Base-by-base conservation (phyloP, 306 rosid genomes). In the Alnus glutinosa region DNA sequence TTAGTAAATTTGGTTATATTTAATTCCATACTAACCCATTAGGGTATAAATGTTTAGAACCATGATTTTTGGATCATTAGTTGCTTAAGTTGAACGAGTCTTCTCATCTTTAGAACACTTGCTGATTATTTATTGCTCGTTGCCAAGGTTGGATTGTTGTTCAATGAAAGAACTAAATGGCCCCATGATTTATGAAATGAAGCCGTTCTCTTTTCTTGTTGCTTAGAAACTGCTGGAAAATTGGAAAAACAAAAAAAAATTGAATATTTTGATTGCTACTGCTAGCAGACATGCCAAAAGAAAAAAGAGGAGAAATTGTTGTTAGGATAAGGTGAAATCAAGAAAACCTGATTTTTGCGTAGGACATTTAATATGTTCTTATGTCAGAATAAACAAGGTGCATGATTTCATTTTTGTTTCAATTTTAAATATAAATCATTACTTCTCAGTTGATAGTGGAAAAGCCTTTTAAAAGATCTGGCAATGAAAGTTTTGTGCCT, bases 11-110 rank as follows among this genome's bases (percentile, higher is more conserved):
- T 23, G 48, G 39, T 28, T 72, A 50, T 5, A 30, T 16, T 72
- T 32, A 57, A 19, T 36, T 6, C 67, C 62, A 62, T 46, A 67
- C 61, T 16, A 51, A 13, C 42, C 58, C 4, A 18, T 28, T 16
- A 34, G 49, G 42, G 4, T 15, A 62, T 70, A 28, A 28, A 48
- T 58, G 18, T 49, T 42, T 48, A 34, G 32, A 68, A 39, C 61
- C 55, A 11, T 80, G 64, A 69, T 36, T 75, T 3, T 64, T 66
- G 18, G 48, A 74, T 73, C 55, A 28, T 80, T 51, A 46, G 76
- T 75, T 64, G 42, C 5, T 42, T 5, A 39, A 39, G 44, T 39
- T 42, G 46, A 42, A 42, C 0, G 46, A 1, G 46, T 42, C 46
- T 42, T 42, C 5, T 42, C 46, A 4, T 42, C 46, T 42, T 75